Evolutionary conservation across 768 basidiomycete species (phyloP), one percentile per base, ranked within the genome.

Genomic region (Sporobolomyces pararoseus): DNA sequence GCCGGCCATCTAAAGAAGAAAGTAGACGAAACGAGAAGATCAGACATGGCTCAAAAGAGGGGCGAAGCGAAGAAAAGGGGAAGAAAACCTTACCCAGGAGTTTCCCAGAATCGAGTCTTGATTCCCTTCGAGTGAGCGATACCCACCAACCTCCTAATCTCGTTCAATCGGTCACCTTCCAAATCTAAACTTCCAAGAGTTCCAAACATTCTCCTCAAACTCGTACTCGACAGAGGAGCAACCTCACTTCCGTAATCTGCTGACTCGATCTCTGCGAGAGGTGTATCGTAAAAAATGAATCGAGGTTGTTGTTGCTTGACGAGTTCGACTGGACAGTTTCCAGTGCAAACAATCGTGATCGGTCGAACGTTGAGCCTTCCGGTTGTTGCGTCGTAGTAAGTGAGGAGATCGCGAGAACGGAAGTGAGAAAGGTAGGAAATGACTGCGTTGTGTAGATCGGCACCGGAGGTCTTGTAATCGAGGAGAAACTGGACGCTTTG

Each of bases 61-160:
- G 49, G 25, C 12, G 37, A 7, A 13, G 14, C 52, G 29, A 21
- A 13, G 54, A 23, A 55, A 42, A 17, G 17, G 39, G 55, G 17
- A 9, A 44, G 21, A 23, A 25, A 10, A 44, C 16, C 66, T n/a
- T 16, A 67, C 66, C 32, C 21, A 12, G 66, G 66, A 14, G 66
- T 62, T n/a, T 67, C 69, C 69, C 69, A 70, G 29, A 70, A 65
- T 6, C 69, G 47, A 37, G 63, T 42, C 44, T 54, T 52, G 59
- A 65, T 59, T 25, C 69, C 69, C 31, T 64, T 70, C 31, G 39
- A 55, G 14, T 51, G 57, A 27, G 69, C 69, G 7, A 47, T 34
- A 14, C 29, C 17, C 44, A 67, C 52, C 14, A 67, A 25, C 32
- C 10, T 52, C 52, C 32, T 25, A 10, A 67, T 29, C 42, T 37